Evolutionary conservation across 2,329 filamentous ascomycete genomes (phyloP), one percentile per base, ranked within the genome.

Genomic region (Pseudocercospora vitis): DNA sequence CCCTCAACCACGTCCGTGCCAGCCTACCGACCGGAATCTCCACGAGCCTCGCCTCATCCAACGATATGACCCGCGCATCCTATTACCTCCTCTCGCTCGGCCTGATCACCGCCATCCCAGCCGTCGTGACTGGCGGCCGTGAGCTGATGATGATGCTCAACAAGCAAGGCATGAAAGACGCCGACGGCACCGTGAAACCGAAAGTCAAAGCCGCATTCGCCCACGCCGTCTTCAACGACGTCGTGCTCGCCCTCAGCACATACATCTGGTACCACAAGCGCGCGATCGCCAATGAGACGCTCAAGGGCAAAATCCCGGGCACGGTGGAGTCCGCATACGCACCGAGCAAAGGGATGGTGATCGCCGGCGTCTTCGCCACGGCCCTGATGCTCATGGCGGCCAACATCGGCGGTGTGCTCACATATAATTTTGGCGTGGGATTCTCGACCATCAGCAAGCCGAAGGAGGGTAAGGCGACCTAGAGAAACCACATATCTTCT

Each of bases 391-490:
- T 74, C 33, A 72, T 73, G 53, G 68, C 68, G 2, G 74, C 74
- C 9, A 74, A 73, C 53, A 65, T 77, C 3, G 76, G 76, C 2
- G 75, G 74, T 0, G 64, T 63, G 7, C 55, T 78, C 56, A 73
- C 74, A 4, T 78, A 78, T 59, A 65, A 72, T 24, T 73, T 74
- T 54, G 76, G 76, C 0, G 73, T 78, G 62, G 76, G 75, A 1
- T 70, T 77, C 33, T 63, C 66, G 42, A 59, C 55, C 18, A 56
- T 65, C 55, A 59, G 57, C 19, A 68, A 65, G 61, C 67, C 42
- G 42, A 45, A 68, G 62, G 48, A 55, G 52, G 52, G 52, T 55
- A 55, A 55, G 52, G 51, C 35, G 52, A 40, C 23, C 18, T 23
- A 40, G n/a, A 19, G n/a, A 28, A 5, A 14, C 16, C 18, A 26